These are phyloP conservation scores for Dendrocalamus sinicus DNA, from an alignment of 176 grass and related monocot species.

Conservation along the genomic window DNA sequence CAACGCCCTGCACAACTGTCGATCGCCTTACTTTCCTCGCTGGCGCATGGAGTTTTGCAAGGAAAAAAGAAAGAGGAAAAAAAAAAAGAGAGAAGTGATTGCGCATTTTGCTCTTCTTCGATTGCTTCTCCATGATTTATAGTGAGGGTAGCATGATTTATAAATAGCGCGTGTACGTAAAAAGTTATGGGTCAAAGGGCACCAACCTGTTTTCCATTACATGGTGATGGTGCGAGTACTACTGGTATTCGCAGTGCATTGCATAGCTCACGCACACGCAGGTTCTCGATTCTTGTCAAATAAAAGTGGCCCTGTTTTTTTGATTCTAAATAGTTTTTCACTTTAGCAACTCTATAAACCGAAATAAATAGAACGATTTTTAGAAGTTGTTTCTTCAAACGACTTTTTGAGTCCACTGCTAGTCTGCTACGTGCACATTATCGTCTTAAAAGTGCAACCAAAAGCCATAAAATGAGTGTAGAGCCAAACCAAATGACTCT, in stretches of 20 bases:
- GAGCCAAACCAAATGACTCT: background rate
- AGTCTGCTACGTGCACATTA: too few species aligned
- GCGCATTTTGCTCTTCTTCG: constrained; percentile 5
- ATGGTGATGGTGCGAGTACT: background rate
- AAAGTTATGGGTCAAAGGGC: background rate
- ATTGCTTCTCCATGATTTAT: background rate
- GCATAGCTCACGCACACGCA: background rate
- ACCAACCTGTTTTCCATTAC: constrained; percentile 39
- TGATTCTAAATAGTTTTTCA: too few species aligned
- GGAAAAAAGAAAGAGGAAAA: too few species aligned
- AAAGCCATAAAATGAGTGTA: too few species aligned
- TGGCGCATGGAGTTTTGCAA: background rate
- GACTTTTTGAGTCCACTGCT: too few species aligned
- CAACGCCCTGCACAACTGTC: constrained; percentile 17
- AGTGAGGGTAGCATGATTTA: background rate
- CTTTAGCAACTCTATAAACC: too few species aligned
- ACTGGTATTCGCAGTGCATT: background rate
- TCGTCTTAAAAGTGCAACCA: too few species aligned
- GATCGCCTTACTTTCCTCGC: constrained; percentile 24
- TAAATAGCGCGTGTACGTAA: background rate
- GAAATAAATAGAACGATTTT: too few species aligned
- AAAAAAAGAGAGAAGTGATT: background rate
- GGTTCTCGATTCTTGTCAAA: background rate
- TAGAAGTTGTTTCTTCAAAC: too few species aligned
- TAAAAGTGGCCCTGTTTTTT: too few species aligned